Evolutionary conservation across 1,139 yeast genomes (phyloP), one percentile per base, ranked within the genome.

Genomic region (Komagataea norvegica): DNA sequence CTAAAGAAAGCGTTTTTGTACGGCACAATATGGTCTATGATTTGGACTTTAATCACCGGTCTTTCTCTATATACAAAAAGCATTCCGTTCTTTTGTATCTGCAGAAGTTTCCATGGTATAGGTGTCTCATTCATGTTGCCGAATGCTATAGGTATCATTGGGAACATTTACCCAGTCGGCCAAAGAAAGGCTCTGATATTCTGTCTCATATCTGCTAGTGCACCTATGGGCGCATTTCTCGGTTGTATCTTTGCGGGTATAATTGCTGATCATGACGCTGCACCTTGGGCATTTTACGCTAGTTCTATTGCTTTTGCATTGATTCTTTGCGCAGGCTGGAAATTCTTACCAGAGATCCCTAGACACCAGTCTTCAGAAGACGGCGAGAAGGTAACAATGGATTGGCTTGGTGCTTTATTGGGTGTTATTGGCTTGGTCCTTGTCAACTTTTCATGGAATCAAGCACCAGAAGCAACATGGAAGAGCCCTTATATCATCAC

Each of bases 391-490:
- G 31, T 13, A 6, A 49, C 47, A 16, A 62, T 74, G 53, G 79
- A 74, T 46, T 59, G 67, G 50, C 34, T 60, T 5, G 80, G 79
- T 5, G 61, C 76, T 1, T n/a, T 54, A 1, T 38, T 67, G 19
- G 79, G 79, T 6, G 65, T 74, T 3, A 39, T 57, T 9, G 78
- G 79, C 0, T 54, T 74, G 33, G 61, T 74, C 5, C 47, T 74
- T 22, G 59, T 75, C 48, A 73, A 71, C 46, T 72, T 75, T 51
- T 67, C 67, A 5, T 68, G 77, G 69, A 74, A 70, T 43, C 79
- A 74, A 47, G 79, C 76, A 4, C 76, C 79, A 0, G 60, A 67
- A 6, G 71, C 56, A 7, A 76, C 79, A 3, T 75, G 79, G 79
- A 43, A 51, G 40, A 60, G 17, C 8, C 60, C 70, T 2, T 74